Base-by-base conservation (phyloP, 2,329 filamentous ascomycete species). In the Rhinocladiella mackenziei region DNA sequence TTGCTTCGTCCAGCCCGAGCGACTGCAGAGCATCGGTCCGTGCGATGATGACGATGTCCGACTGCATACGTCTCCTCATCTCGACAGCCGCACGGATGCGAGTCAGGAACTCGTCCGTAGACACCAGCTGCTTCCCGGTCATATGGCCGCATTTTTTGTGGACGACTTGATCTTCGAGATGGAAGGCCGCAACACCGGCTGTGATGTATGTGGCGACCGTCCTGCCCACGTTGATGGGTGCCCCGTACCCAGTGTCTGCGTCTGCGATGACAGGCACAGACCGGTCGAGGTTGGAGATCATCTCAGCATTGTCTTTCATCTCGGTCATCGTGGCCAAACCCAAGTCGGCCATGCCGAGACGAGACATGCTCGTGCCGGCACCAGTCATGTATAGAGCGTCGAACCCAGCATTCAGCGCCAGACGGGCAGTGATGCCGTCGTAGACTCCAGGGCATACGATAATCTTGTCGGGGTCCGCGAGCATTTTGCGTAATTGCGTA, bases 321-420 rank as follows among this genome's bases (percentile, higher is more conserved):
- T 76, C 72, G 40, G 71, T 68, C 11, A 76, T 56, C 4, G 71
- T 70, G 34, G 69, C 70, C 34, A 77, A 67, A 14, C 69, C 73
- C 4, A 76, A 58, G 52, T 76, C 72, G 14, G 72, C 66, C 54
- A 69, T 65, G n/a, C 73, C 72, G 29, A 74, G 64, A 3, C 65
- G 60, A 2, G 70, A 73, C 33, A 67, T 67, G 4, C 67, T 65
- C 1, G 71, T 75, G 10, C 73, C 73, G 8, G 72, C 71, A 7
- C 73, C 72, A 5, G 73, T 76, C 81, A 85, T 84, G 66, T 85
- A 85, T 28, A 84, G 60, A 42, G 70, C 73, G 33, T 83, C 74
- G 46, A 83, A 83, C 3, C 80, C 80, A 13, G 76, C 69, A 25
- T 67, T 63, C 19, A 74, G 64, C 19, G 72, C 73, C 7, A 72